phyloP scores from a whole-genome alignment of 768 basidiomycete species.

The Kwoniella dendrophila region DNA sequence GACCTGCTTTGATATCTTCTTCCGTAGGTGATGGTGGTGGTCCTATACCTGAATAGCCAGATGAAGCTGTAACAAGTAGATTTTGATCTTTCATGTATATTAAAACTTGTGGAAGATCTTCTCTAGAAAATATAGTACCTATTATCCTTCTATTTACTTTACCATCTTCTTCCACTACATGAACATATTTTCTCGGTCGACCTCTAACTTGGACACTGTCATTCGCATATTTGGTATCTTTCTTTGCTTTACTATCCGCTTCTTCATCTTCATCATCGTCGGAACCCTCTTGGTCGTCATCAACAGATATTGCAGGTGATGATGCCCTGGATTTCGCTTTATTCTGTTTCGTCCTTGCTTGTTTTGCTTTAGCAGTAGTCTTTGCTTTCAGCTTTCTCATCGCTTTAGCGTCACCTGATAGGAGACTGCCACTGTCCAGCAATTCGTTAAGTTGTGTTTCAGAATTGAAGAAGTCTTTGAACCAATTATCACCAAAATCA shows the following conservation, averaged over 20 bases:
- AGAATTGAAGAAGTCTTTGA: conserved; percentile 25
- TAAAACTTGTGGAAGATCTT: conserved; percentile 39
- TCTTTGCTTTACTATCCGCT: neutral
- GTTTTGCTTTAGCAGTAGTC: neutral
- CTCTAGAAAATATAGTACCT: conserved; percentile 33
- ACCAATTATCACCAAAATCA: conserved; percentile 32
- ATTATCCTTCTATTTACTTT: conserved; percentile 44
- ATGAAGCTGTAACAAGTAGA: conserved; percentile 39
- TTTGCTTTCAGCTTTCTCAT: neutral
- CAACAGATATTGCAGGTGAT: neutral
- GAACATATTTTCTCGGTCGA: conserved; percentile 51
- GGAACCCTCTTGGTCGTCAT: neutral
- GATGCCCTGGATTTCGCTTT: neutral
- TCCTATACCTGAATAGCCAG: conserved; percentile 40
- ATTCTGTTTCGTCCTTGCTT: neutral
- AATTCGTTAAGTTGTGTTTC: conserved; percentile 2
- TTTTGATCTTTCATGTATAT: conserved; percentile 38
- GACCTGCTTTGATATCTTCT: conserved; percentile 33
- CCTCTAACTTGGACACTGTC: conserved; percentile 36
- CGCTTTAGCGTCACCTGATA: neutral
- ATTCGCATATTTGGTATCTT: conserved; percentile 22
- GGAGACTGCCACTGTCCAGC: conserved; percentile 3
- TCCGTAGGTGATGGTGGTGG: conserved; percentile 25
- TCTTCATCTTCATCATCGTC: conserved; percentile 5
- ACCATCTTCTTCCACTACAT: conserved; percentile 53